These are phyloP conservation scores for Crataegus laevigata DNA, from an alignment of 306 rosid genomes.

Conservation along the genomic window DNA sequence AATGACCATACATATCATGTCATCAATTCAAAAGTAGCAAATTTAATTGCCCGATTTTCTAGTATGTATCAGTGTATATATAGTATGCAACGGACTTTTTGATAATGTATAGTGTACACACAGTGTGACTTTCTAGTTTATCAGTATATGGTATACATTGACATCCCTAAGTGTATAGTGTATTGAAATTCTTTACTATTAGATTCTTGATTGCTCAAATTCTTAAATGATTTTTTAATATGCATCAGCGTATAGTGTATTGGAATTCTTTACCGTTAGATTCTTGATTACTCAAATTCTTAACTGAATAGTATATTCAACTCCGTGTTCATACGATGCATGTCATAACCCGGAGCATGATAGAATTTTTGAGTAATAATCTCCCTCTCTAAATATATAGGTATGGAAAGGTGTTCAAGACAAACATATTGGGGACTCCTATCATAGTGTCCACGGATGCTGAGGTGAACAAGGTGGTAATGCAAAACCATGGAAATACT, in stretches of 20 bases:
- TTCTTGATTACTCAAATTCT: background rate
- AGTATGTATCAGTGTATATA: too few relatives aligned
- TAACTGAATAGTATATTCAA: background rate
- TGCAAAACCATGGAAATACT: slow-evolving; percentile 63
- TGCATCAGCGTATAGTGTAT: background rate
- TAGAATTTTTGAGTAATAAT: too few relatives aligned
- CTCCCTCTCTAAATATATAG: slow-evolving; percentile 18
- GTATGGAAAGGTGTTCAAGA: slow-evolving; percentile 81
- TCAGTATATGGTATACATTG: too few relatives aligned
- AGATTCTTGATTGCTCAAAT: too few relatives aligned
- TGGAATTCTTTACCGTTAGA: background rate
- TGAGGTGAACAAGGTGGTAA: slow-evolving; percentile 66
- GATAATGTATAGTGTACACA: too few relatives aligned
- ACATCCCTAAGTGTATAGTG: too few relatives aligned
- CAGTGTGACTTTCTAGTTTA: too few relatives aligned
- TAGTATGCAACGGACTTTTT: too few relatives aligned
- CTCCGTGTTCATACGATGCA: too few relatives aligned
- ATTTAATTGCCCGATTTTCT: background rate
- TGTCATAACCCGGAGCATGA: background rate
- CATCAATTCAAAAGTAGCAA: background rate
- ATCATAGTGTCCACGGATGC: slow-evolving; percentile 80
- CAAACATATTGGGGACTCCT: slow-evolving; percentile 67
- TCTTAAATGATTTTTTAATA: background rate
- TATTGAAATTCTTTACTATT: background rate
- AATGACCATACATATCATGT: background rate